phyloP scores from a whole-genome alignment of 495 filamentous ascomycete species.

The Talaromyces ruber region DNA sequence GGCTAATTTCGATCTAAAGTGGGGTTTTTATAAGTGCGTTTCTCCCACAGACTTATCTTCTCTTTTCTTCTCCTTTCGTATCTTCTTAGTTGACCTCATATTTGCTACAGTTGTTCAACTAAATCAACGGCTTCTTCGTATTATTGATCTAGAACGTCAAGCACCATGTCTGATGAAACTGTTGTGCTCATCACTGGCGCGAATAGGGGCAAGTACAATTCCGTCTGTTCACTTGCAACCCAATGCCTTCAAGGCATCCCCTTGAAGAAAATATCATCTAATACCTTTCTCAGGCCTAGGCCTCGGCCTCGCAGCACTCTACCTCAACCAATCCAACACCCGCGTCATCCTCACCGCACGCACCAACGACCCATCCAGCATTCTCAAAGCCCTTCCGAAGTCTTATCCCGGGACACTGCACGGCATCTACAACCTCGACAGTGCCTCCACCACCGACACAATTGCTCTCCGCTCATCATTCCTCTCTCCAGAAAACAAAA shows the following conservation, averaged over 20 bases:
- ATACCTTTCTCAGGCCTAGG: constrained; percentile 32
- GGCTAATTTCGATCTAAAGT: background rate
- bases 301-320: constrained; percentile 23
- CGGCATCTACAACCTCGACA: constrained; percentile 5
- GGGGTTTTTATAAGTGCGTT: background rate
- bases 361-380: constrained; percentile 14
- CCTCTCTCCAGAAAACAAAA: constrained; percentile 12
- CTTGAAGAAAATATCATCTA: background rate
- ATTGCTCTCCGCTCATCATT: constrained; percentile 27
- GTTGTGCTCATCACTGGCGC: constrained; percentile 15
- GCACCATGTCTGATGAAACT: constrained; percentile 4
- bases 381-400: constrained; percentile 14
- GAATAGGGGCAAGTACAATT: constrained; percentile 11
- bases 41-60: background rate
- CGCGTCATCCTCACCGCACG: constrained; percentile 40
- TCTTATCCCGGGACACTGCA: constrained; percentile 20
- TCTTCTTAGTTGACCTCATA: no score
- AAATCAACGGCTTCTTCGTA: no score
- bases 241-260: background rate
- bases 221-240: background rate
- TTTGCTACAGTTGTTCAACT: no score
- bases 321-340: constrained; percentile 28
- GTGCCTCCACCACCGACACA: constrained; percentile 1
- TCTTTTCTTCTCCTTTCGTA: no score
- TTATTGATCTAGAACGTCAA: background rate